Percentiles rank a stretch among this genome's conserved stretches.
These are phyloP conservation scores for Penicillium psychrosexuale DNA, from an alignment of 2,329 filamentous ascomycete genomes.

Conservation along the genomic window DNA sequence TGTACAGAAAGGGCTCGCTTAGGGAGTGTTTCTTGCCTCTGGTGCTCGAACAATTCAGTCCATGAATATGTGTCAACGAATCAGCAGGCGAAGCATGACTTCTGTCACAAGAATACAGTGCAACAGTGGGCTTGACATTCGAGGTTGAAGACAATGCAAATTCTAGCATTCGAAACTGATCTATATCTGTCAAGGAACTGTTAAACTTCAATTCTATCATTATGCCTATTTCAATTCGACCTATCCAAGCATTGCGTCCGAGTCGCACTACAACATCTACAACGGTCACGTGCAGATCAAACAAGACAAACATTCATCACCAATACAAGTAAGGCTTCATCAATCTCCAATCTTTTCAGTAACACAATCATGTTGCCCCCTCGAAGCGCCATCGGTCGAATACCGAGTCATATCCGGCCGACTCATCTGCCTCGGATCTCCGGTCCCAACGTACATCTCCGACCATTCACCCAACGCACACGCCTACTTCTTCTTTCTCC, in stretches of 20 bases:
- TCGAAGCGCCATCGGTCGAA: conserved; percentile 38
- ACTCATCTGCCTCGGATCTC: conserved; percentile 34
- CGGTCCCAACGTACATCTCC: conserved; percentile 28
- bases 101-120: not conserved
- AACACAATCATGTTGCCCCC: conserved; percentile 31
- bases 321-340: not conserved
- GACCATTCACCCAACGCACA: conserved; percentile 59
- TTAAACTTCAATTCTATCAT: not conserved
- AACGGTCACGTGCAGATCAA: not conserved
- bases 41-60: not conserved
- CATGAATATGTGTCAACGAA: not conserved
- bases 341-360: not conserved
- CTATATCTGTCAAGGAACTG: not conserved
- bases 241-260: not conserved
- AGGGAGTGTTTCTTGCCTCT: not conserved
- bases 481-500: conserved; percentile 52
- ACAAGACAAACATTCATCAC: conserved; percentile 1
- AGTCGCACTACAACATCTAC: not conserved
- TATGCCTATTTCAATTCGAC: not conserved
- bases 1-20: no score
- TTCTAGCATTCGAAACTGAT: not conserved
- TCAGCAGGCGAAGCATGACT: no score
- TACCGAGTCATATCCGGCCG: conserved; percentile 39
- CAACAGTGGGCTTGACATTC: not conserved
- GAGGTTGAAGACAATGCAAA: not conserved